Evolutionary conservation across 192 early-diverging fungal species (phyloP).

Genomic region (Kickxella alabastrina): DNA sequence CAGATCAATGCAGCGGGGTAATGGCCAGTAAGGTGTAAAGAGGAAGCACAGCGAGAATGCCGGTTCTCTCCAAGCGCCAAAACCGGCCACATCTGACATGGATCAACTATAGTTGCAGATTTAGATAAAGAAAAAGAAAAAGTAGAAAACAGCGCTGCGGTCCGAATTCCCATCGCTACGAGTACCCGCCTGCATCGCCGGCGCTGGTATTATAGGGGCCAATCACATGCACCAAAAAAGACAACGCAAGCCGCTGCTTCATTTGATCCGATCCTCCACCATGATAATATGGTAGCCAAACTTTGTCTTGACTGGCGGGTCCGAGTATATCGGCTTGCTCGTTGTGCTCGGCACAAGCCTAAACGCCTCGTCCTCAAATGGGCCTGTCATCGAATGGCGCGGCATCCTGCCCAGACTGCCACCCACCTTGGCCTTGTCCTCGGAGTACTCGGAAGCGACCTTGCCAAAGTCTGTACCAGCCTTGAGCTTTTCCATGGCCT

Average conservation of each 20-base stretch:
- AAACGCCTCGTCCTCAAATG: slow-evolving; percentile 81
- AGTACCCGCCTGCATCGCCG: too few species aligned
- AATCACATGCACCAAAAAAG: slow-evolving; percentile 2
- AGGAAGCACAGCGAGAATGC: too few species aligned
- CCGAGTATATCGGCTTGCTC: slow-evolving; percentile 63
- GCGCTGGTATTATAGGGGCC: slow-evolving; percentile 1
- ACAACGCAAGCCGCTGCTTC: too few species aligned
- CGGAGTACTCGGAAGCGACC: slow-evolving; percentile 71
- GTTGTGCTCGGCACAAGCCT: slow-evolving; percentile 62
- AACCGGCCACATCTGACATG: too few species aligned
- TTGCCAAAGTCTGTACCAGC: slow-evolving; percentile 58
- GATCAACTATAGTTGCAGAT: too few species aligned
- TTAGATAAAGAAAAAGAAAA: too few species aligned
- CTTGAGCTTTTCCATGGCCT: slow-evolving; percentile 65
- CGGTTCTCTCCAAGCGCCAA: too few species aligned
- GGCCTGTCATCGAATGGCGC: slow-evolving; percentile 69
- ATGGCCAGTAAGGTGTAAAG: too few species aligned
- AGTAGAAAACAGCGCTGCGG: too few species aligned
- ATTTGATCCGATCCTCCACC: slow-evolving; percentile 72
- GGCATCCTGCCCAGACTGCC: slow-evolving; percentile 76
- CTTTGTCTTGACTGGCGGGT: slow-evolving; percentile 69
- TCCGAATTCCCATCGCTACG: too few species aligned
- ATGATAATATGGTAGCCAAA: slow-evolving; percentile 85
- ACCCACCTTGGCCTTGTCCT: slow-evolving; percentile 80
- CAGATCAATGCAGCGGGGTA: too few species aligned